These are phyloP conservation scores for Butyriboletus appendiculatus DNA, from an alignment of 1,284 basidiomycete genomes.

Conservation along the genomic window DNA sequence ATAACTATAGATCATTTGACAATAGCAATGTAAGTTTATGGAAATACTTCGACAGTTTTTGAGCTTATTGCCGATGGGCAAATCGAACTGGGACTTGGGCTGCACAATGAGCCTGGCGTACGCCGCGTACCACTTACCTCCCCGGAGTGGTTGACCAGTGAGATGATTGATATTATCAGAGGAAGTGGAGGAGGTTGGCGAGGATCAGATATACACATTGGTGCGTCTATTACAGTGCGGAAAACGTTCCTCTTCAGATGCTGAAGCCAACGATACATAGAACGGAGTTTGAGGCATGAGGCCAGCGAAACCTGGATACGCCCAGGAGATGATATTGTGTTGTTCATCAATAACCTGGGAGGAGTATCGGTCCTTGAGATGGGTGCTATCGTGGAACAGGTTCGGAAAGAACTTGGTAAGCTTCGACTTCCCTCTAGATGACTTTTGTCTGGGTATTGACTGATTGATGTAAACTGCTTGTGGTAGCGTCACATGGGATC, in stretches of 20 bases:
- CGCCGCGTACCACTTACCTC: slow-evolving; percentile 36
- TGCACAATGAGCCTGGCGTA: slow-evolving; percentile 62
- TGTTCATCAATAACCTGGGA: slow-evolving; percentile 58
- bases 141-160: slow-evolving; percentile 35
- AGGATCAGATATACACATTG: slow-evolving; percentile 11
- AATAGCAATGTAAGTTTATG: slow-evolving; percentile 25
- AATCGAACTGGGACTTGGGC: slow-evolving; percentile 52
- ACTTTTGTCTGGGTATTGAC: background rate
- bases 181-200: slow-evolving; percentile 20
- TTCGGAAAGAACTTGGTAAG: slow-evolving; percentile 44
- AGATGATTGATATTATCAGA: slow-evolving; percentile 41
- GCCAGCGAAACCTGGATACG: slow-evolving; percentile 17
- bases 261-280: background rate
- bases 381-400: slow-evolving; percentile 48
- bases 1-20: too few relatives aligned
- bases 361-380: slow-evolving; percentile 57
- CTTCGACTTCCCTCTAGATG: background rate
- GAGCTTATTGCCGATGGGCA: slow-evolving; percentile 13
- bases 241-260: background rate
- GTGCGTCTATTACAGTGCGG: slow-evolving; percentile 1
- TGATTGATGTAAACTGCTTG: background rate
- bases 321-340: slow-evolving; percentile 37
- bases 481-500: slow-evolving; percentile 21
- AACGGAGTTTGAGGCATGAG: background rate
- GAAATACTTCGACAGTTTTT: slow-evolving; percentile 27